Conservation (phyloP, 768 basidiomycete species). For the Lyophyllum shimeji region DNA sequence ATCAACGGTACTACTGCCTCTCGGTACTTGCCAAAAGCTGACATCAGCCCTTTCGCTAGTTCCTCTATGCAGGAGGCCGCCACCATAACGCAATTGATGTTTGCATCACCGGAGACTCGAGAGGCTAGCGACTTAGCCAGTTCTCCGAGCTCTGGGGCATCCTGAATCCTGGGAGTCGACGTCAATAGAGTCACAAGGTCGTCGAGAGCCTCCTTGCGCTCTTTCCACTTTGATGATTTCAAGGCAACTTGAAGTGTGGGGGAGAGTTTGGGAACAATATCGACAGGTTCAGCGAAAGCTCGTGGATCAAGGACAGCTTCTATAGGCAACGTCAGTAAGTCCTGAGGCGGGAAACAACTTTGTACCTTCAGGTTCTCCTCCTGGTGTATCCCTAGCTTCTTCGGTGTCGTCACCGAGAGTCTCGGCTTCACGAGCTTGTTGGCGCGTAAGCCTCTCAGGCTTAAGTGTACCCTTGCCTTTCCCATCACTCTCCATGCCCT, state of each 20-base stretch:
- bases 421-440: conserved; percentile 72
- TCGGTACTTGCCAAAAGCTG: conserved; percentile 70
- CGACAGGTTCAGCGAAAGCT: conserved; percentile 76
- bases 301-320: conserved; percentile 72
- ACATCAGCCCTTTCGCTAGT: conserved; percentile 80
- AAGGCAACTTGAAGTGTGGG: conserved; percentile 70
- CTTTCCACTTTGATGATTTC: conserved; percentile 97
- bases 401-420: conserved; percentile 32
- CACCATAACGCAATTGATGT: conserved; percentile 91
- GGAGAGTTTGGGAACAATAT: conserved; percentile 77
- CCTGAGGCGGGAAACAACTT: neutral
- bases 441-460: conserved; percentile 76
- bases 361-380: conserved; percentile 47
- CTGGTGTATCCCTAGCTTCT: conserved; percentile 33
- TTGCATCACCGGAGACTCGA: conserved; percentile 86
- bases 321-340: conserved; percentile 19
- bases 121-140: conserved; percentile 73
- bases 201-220: conserved; percentile 89
- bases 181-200: conserved; percentile 72
- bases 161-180: conserved; percentile 73
- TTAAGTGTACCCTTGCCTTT: conserved; percentile 82
- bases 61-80: conserved; percentile 85
- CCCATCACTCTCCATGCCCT: conserved; percentile 77
- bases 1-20: conserved; percentile 73
- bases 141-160: conserved; percentile 75